Evolutionary conservation across 2,329 filamentous ascomycete genomes (phyloP), one percentile per base, ranked within the genome.

Genomic region (Immersiporthe knoxdaviesiana): DNA sequence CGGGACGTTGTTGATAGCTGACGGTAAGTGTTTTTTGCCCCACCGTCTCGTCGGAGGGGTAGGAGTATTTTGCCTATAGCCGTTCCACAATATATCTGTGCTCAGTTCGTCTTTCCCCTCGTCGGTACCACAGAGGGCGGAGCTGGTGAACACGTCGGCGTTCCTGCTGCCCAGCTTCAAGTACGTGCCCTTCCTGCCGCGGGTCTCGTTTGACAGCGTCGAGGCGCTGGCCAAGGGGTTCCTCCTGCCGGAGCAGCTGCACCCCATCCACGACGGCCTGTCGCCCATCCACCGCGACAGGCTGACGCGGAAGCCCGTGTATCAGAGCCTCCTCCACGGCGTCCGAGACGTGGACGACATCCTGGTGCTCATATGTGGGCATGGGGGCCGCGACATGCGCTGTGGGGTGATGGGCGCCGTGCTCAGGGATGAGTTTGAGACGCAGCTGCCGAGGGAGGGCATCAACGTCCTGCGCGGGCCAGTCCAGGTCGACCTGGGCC

Each of bases 281-380:
- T 84, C 88, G 8, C 85, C 85, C 0, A 82, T 87, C 56, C 86
- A 90, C 73, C 82, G 83, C 59, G 87, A 89, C 75, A 79, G 83
- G 1, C 77, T 84, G 64, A 80, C 76, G 59, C 82, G 81, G 73
- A 88, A 84, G 79, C 84, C 79, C 71, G 88, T 78, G 66, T 89
- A 81, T 75, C 87, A 76, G 75, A 81, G 70, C 67, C 81, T 81
- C 47, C 81, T 93, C 2, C 79, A 80, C 1, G 84, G 85, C 1
- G 89, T 92, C 6, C 81, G 85, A 14, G 86, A 89, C 69, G 86
- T 92, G 11, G 76, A 86, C 21, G 90, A 94, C 71, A 84, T 94
- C 5, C 75, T 92, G n/a, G 87, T 99, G 39, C 81, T 98, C 27
- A 91, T 97, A 58, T 99, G 96, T 76, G 93, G 94, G 0, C 96